Percentiles rank a stretch among this genome's conserved stretches.
phyloP scores from a whole-genome alignment of 345 rosid genomes.

The Murraya koenigii region DNA sequence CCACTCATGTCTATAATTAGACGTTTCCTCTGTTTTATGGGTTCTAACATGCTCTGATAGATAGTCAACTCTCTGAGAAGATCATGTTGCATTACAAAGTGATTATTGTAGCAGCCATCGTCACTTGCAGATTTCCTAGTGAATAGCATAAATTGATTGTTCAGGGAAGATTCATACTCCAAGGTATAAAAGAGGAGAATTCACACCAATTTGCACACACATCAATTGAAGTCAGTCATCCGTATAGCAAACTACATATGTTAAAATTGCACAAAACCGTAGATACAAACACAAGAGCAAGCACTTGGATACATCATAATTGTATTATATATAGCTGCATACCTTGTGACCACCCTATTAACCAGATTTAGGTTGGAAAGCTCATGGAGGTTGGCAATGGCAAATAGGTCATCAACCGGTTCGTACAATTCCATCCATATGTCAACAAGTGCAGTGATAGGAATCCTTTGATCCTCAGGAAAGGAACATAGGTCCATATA shows the following conservation, averaged over 20 bases:
- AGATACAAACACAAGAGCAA: neutral
- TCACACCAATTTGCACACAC: neutral
- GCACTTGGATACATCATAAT: neutral
- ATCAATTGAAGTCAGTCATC: neutral
- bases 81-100: constrained; percentile 46
- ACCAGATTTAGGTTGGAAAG: constrained; percentile 41
- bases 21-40: constrained; percentile 27
- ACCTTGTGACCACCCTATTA: constrained; percentile 40
- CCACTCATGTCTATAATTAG: constrained; percentile 33
- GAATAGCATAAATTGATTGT: constrained; percentile 9
- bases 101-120: constrained; percentile 29
- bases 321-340: neutral
- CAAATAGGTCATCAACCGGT: constrained; percentile 23
- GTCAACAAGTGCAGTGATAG: constrained; percentile 44
- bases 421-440: constrained; percentile 51
- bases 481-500: constrained; percentile 60
- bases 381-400: constrained; percentile 32
- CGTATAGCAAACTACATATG: neutral
- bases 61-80: constrained; percentile 44
- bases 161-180: neutral
- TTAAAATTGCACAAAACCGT: neutral
- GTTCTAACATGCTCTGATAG: constrained; percentile 22
- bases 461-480: constrained; percentile 54
- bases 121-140: constrained; percentile 40
- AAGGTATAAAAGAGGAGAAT: neutral